Evolutionary conservation across 2,329 filamentous ascomycete species (phyloP).

Genomic region (Cladophialophora carrionii): DNA sequence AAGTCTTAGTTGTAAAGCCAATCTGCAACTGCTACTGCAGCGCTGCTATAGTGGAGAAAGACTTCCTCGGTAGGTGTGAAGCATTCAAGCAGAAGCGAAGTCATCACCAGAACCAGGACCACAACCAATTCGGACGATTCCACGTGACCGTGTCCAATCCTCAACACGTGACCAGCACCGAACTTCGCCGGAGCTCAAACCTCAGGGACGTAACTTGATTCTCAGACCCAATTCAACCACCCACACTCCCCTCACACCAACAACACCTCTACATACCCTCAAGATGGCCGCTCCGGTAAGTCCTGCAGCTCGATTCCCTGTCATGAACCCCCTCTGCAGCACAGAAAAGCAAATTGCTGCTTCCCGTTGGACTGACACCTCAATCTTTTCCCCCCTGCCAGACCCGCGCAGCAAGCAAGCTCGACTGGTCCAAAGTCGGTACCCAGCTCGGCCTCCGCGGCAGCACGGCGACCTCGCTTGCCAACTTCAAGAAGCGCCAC

Average conservation of each 20-base stretch:
- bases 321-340: conserved; percentile 41
- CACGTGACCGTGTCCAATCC: neutral
- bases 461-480: conserved; percentile 86
- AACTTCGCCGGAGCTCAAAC: conserved; percentile 21
- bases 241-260: conserved; percentile 14
- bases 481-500: conserved; percentile 99
- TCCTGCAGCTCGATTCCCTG: conserved; percentile 47
- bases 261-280: conserved; percentile 40
- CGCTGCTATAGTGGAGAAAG: neutral
- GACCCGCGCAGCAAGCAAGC: conserved; percentile 98
- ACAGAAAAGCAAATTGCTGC: neutral
- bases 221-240: conserved; percentile 25
- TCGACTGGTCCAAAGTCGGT: conserved; percentile 97
- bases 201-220: conserved; percentile 22
- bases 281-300: conserved; percentile 48
- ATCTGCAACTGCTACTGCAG: neutral
- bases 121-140: no score
- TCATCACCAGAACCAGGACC: neutral
- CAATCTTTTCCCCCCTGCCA: conserved; percentile 49
- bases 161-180: conserved; percentile 23
- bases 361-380: conserved; percentile 23
- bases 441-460: conserved; percentile 94
- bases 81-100: neutral
- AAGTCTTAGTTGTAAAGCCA: neutral
- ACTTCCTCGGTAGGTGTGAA: neutral